Evolutionary conservation across 2,329 filamentous ascomycete species (phyloP), one percentile per base, ranked within the genome.

Genomic region (Cladosporium cucumerinum): DNA sequence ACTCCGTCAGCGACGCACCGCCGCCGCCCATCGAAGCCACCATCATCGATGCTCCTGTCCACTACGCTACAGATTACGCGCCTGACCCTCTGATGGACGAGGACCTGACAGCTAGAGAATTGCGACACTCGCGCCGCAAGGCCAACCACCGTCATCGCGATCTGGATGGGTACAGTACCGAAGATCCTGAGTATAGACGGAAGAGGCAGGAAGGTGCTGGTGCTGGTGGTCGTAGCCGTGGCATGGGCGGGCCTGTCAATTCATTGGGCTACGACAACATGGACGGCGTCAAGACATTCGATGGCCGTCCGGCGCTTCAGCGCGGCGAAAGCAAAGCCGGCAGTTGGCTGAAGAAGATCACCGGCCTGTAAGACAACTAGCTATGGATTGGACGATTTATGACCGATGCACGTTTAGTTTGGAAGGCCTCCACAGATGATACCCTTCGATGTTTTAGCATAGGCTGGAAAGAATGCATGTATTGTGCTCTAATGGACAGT

Each of bases 341-440:
- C 12, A 80, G 79, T 66, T 81, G 79, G 79, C 77, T 82, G 39
- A 81, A 82, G 77, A 82, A 81, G 75, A 78, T 82, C 61, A 70
- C 72, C 43, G 72, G 73, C 14, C 63, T 71, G 59, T 70, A 54
- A 32, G 51, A 52, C 49, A 26, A 52, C 5, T 5, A 8, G 49
- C 25, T 18, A 28, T 28, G 23, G 25, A 26, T 14, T 30, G 51
- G 46, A 66, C 54, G 60, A 52, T 59, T 66, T 34, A 43, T 61
- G 49, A 48, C 51, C 30, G 51, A n/a, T 54, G n/a, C 12, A 18
- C 23, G 11, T 32, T 32, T 54, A n/a, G 25, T 18, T 54, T 54
- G 26, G 51, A 54, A 18, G 26, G 32, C 25, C 30, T 32, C 25
- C 26, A 28, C 25, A 34, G 63, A 67, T 67, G 66, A 67, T 67